A percentile compares a stretch with the other conserved stretches of the same genome.
Evolutionary conservation across 306 rosid genomes (phyloP).

Genomic region (Corylus heterophylla): DNA sequence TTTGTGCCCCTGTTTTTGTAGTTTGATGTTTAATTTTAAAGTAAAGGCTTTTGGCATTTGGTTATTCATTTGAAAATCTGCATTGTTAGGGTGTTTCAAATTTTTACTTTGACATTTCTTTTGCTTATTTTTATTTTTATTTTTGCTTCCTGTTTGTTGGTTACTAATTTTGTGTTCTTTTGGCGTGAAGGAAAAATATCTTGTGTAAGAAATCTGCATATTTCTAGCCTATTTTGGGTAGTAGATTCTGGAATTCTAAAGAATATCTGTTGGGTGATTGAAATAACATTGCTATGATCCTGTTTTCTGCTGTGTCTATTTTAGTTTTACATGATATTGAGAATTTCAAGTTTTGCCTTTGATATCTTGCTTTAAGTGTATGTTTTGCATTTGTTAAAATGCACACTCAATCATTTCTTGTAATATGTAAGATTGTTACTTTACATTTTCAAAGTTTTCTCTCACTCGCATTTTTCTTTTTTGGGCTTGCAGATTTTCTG

Average conservation of each 20-base stretch:
- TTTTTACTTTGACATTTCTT: neutral
- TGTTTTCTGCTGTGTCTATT: neutral
- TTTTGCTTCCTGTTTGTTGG: neutral
- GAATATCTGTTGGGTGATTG: neutral
- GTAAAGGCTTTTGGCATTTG: neutral
- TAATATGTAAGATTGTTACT: neutral
- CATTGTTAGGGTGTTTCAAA: neutral
- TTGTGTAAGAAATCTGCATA: neutral
- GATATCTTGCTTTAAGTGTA: neutral
- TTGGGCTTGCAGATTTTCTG: slow-evolving; percentile 18
- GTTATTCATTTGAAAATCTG: neutral
- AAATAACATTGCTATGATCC: neutral
- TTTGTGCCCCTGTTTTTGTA: neutral
- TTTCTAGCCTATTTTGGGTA: neutral
- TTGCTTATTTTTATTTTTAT: neutral
- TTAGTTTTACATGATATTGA: neutral
- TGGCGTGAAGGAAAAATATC: neutral
- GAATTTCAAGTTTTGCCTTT: neutral
- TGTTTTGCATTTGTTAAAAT: neutral
- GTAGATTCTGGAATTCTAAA: neutral
- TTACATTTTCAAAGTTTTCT: neutral
- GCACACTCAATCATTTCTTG: neutral
- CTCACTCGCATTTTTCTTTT: neutral
- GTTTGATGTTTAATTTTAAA: neutral
- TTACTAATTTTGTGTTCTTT: neutral